Base-by-base conservation (phyloP, 2,329 filamentous ascomycete genomes). In the Pyricularia sp. region DNA sequence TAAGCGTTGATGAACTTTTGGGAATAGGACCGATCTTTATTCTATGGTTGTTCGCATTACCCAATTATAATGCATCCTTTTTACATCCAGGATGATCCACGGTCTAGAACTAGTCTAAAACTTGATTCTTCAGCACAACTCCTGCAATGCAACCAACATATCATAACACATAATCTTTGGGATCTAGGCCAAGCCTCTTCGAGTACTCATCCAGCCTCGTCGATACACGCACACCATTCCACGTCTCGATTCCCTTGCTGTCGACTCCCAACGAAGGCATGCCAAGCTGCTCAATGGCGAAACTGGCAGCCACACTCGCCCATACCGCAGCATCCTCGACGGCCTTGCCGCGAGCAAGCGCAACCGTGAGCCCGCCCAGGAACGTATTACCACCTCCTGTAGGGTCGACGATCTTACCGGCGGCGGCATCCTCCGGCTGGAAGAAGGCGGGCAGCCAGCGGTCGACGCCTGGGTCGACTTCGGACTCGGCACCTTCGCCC, bases 241-340 rank as follows among this genome's bases (percentile, higher is more conserved):
- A 91, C 23, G 80, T 84, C 77, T 90, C 88, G 26, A 74, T 72
- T 6, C 82, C 83, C 4, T 80, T 72, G 10, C 77, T 79, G 67
- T 83, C 78, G 65, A 75, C 74, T 1, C 76, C 80, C 14, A 93
- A 75, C 0, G 77, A 77, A 0, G 94, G 94, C 77, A 96, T 87
- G 0, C 95, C 94, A 68, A 97, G 89, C 78, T 99, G 95, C 79
- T 99, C 94, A 74, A 99, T 97, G 20, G 92, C 92, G 78, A 97
- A 95, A 75, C 93, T 94, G 9, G 95, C 94, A 2, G 93, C 90
- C 6, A 98, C 85, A 64, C 87, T 90, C 4, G 90, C 95, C 87
- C 90, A 94, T 0, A 87, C 83, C 5, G 91, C 89, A 5, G 93
- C 93, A 73, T 92, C 88, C 70, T 89, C 87, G 59, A 92, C 81